A percentile compares a stretch with the other conserved stretches of the same genome.
phyloP scores from a whole-genome alignment of 2,329 filamentous ascomycete genomes.

The Dothidotthia symphoricarpi region DNA sequence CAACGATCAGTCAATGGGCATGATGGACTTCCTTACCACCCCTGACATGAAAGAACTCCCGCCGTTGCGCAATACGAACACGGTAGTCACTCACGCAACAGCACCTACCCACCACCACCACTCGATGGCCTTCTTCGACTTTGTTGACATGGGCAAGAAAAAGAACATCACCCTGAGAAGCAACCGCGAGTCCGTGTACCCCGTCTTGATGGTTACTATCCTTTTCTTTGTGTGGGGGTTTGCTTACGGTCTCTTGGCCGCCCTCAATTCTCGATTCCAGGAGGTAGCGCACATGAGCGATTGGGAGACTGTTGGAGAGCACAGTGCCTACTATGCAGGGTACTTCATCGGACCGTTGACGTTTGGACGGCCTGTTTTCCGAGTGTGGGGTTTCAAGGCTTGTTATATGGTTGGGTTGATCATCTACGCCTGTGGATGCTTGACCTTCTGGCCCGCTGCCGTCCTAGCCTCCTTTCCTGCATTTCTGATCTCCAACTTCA shows the following conservation, averaged over 20 bases:
- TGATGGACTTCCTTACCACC: slow-evolving; percentile 56
- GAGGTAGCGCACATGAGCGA: slow-evolving; percentile 60
- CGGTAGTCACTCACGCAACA: slow-evolving; percentile 29
- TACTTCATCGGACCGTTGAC: slow-evolving; percentile 70
- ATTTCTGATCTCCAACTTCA: slow-evolving; percentile 62
- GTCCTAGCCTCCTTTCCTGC: slow-evolving; percentile 61
- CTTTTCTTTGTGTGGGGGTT: slow-evolving; percentile 90
- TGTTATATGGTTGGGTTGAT: slow-evolving; percentile 60
- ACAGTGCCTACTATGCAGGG: slow-evolving; percentile 68
- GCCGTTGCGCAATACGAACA: slow-evolving; percentile 39
- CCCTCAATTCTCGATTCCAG: slow-evolving; percentile 71
- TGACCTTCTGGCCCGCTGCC: slow-evolving; percentile 65
- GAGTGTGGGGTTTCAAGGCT: slow-evolving; percentile 61
- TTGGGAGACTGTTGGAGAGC: slow-evolving; percentile 65
- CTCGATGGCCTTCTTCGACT: slow-evolving; percentile 66
- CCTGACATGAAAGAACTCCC: slow-evolving; percentile 45
- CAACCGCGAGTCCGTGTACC: slow-evolving; percentile 64
- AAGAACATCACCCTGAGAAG: slow-evolving; percentile 70
- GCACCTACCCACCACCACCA: slow-evolving; percentile 21
- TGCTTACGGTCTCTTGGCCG: slow-evolving; percentile 82
- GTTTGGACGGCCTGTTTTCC: slow-evolving; percentile 60
- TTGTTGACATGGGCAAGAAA: slow-evolving; percentile 65
- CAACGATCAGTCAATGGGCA: slow-evolving; percentile 38
- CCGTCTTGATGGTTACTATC: slow-evolving; percentile 71
- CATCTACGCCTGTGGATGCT: slow-evolving; percentile 61